A percentile compares a stretch with the other conserved stretches of the same genome.
Evolutionary conservation across 208 protist species (phyloP).

Genomic region (Crithidia fasciculata): DNA sequence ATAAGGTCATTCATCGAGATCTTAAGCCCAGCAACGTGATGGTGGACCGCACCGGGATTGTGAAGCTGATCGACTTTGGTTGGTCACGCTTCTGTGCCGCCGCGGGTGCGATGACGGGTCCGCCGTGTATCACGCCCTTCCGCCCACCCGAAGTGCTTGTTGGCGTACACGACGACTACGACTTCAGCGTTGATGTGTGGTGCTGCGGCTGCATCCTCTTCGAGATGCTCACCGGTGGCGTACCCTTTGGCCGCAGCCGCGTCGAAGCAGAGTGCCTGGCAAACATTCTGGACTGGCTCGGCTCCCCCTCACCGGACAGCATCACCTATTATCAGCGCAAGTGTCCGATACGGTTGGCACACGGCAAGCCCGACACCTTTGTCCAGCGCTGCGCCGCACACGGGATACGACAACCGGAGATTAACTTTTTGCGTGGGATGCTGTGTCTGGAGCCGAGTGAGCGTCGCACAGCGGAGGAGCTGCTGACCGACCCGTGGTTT

Average conservation of each 20-base stretch:
- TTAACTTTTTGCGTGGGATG: slow-evolving; percentile 71
- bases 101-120: slow-evolving; percentile 63
- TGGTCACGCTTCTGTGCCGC: slow-evolving; percentile 61
- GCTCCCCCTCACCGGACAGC: slow-evolving; percentile 59
- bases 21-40: slow-evolving; percentile 92
- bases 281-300: slow-evolving; percentile 82
- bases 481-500: slow-evolving; percentile 83
- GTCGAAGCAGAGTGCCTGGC: slow-evolving; percentile 63
- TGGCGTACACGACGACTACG: slow-evolving; percentile 69
- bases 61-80: slow-evolving; percentile 92
- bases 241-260: slow-evolving; percentile 81
- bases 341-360: slow-evolving; percentile 27
- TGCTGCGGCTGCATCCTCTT: slow-evolving; percentile 97
- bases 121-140: slow-evolving; percentile 71
- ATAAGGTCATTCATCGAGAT: slow-evolving; percentile 85
- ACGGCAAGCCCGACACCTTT: slow-evolving; percentile 51
- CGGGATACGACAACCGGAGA: slow-evolving; percentile 46
- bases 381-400: slow-evolving; percentile 53
- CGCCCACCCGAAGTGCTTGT: slow-evolving; percentile 84
- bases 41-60: slow-evolving; percentile 70
- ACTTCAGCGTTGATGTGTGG: slow-evolving; percentile 96
- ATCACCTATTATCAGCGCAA: slow-evolving; percentile 44
- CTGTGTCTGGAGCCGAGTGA: slow-evolving; percentile 75
- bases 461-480: slow-evolving; percentile 50
- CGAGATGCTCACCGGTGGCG: slow-evolving; percentile 97